Conservation (phyloP, 306 rosid species). For the Vigna reflexopilosa region DNA sequence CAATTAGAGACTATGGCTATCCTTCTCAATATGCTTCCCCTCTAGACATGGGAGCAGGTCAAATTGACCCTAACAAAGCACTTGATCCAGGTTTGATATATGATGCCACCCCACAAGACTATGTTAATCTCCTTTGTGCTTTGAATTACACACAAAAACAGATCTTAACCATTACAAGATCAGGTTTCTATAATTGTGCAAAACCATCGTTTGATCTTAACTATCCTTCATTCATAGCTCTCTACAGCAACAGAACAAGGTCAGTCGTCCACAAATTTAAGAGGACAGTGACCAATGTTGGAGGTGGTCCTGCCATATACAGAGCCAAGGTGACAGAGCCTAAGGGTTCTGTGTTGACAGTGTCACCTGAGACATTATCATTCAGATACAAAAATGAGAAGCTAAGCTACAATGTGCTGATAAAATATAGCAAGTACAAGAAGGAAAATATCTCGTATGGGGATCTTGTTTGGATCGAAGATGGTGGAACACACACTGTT, state of each 20-base stretch:
- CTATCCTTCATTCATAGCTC: slow-evolving; percentile 58
- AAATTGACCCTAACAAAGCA: slow-evolving; percentile 60
- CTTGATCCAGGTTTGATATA: slow-evolving; percentile 59
- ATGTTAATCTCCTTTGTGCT: slow-evolving; percentile 56
- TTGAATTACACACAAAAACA: slow-evolving; percentile 43
- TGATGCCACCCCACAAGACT: slow-evolving; percentile 63
- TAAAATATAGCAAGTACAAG: slow-evolving; percentile 9
- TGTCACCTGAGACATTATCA: slow-evolving; percentile 42
- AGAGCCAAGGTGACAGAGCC: slow-evolving; percentile 48
- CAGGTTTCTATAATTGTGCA: slow-evolving; percentile 44
- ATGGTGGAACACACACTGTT: slow-evolving; percentile 36
- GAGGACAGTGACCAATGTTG: slow-evolving; percentile 60
- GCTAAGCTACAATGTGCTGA: slow-evolving; percentile 36
- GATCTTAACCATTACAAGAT: slow-evolving; percentile 52
- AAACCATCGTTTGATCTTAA: slow-evolving; percentile 58
- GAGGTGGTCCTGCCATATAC: slow-evolving; percentile 51
- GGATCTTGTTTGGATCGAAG: slow-evolving; percentile 47
- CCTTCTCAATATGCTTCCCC: slow-evolving; percentile 50
- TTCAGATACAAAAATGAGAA: slow-evolving; percentile 51
- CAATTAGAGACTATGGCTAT: slow-evolving; percentile 42
- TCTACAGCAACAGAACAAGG: slow-evolving; percentile 17
- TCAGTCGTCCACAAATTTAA: slow-evolving; percentile 31
- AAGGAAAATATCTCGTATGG: slow-evolving; percentile 38
- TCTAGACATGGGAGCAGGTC: slow-evolving; percentile 58
- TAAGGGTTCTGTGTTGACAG: slow-evolving; percentile 43